phyloP scores from a whole-genome alignment of 768 basidiomycete species.

The Tubosaeta brunneosetosa region DNA sequence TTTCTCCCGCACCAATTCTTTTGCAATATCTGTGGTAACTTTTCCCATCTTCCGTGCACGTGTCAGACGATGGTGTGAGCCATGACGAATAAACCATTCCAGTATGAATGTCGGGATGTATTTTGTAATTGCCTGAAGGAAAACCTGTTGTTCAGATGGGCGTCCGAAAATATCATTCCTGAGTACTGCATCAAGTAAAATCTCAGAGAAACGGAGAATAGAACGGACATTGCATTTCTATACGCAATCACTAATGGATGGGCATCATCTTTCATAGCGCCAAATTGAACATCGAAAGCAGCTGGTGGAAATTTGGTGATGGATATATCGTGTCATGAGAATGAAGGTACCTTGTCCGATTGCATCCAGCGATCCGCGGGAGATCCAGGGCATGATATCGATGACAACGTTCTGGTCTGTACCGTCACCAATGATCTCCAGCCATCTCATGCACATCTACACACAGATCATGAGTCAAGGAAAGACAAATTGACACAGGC shows the following conservation, averaged over 20 bases:
- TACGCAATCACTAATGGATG: constrained; percentile 8
- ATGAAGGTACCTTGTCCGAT: constrained; percentile 41
- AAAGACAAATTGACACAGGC: too few relatives aligned
- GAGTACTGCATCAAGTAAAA: too few relatives aligned
- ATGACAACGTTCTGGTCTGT: constrained; percentile 13
- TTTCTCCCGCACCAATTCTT: constrained; percentile 16
- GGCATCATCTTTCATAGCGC: neutral
- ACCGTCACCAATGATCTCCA: constrained; percentile 13
- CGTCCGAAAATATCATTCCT: constrained; percentile 13
- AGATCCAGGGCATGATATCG: constrained; percentile 28
- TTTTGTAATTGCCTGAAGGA: constrained; percentile 6
- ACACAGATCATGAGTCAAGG: too few relatives aligned
- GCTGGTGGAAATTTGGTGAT: constrained; percentile 17
- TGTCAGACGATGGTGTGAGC: constrained; percentile 14
- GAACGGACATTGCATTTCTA: constrained; percentile 5
- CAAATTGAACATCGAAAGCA: constrained; percentile 39
- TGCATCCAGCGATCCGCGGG: constrained; percentile 46
- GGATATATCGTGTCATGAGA: neutral
- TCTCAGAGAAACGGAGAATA: constrained; percentile 13
- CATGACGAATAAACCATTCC: constrained; percentile 31
- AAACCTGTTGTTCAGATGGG: constrained; percentile 2
- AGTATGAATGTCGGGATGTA: constrained; percentile 22
- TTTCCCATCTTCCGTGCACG: constrained; percentile 13
- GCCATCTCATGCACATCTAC: constrained; percentile 25
- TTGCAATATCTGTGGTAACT: constrained; percentile 8